These are phyloP conservation scores for Crucibulum laeve DNA, from an alignment of 768 basidiomycete genomes.

Conservation along the genomic window DNA sequence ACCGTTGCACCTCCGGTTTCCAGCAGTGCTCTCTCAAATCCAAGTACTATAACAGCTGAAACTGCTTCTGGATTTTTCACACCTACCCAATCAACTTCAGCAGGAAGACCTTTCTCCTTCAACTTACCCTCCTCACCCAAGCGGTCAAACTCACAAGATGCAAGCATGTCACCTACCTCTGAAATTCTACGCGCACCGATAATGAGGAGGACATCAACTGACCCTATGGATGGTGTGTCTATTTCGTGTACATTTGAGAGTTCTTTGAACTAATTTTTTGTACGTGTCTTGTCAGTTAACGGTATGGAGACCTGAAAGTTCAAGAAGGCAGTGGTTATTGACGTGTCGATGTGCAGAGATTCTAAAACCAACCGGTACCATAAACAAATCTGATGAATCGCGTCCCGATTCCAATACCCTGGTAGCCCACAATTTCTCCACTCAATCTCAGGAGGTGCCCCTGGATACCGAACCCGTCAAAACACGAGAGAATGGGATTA, in stretches of 20 bases:
- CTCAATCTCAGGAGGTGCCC: not conserved
- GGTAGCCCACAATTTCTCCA: not conserved
- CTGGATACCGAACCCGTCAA: constrained; percentile 4
- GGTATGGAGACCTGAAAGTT: not conserved
- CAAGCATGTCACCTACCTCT: no score
- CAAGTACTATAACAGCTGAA: not conserved
- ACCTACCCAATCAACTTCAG: not conserved
- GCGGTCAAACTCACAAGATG: not conserved
- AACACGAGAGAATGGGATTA: constrained; percentile 4
- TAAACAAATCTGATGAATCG: not conserved
- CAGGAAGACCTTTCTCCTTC: not conserved
- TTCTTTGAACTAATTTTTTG: not conserved
- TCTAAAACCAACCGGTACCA: not conserved
- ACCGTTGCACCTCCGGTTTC: constrained; percentile 8
- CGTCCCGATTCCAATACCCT: not conserved
- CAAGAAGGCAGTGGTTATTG: not conserved
- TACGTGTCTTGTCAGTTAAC: not conserved
- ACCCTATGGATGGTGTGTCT: not conserved
- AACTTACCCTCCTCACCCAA: not conserved
- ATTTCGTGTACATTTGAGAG: not conserved
- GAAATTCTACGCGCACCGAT: no score
- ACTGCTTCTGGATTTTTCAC: not conserved
- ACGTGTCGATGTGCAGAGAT: not conserved
- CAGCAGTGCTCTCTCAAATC: not conserved
- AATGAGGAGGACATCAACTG: no score